Conservation (phyloP, 805 yeast genomes). For the Myxozyma lipomycoides region DNA sequence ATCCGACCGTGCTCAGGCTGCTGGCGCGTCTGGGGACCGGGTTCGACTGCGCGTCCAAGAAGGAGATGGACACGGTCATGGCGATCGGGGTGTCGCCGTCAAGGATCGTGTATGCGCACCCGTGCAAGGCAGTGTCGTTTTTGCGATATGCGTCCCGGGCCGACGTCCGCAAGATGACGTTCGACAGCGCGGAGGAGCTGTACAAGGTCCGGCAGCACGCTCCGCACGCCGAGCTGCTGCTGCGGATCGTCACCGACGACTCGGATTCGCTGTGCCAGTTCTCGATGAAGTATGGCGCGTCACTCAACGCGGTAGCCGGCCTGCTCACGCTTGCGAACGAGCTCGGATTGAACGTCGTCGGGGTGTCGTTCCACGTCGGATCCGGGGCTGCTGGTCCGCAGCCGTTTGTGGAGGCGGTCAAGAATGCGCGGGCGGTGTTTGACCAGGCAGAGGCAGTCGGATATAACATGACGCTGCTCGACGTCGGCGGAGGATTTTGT, state of each 20-base stretch:
- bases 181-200: constrained; percentile 84
- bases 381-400: constrained; percentile 79
- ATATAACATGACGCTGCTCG: constrained; percentile 54
- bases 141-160: constrained; percentile 62
- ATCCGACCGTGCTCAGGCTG: constrained; percentile 52
- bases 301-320: constrained; percentile 48
- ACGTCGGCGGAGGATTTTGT: constrained; percentile 91
- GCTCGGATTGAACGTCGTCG: constrained; percentile 62
- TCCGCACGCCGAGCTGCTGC: constrained; percentile 64
- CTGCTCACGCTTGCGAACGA: constrained; percentile 60
- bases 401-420: constrained; percentile 65
- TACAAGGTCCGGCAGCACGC: constrained; percentile 63
- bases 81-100: constrained; percentile 58
- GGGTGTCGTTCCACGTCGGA: constrained; percentile 95
- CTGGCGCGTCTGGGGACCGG: constrained; percentile 63
- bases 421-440: constrained; percentile 66
- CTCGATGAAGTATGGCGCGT: constrained; percentile 85
- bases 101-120: constrained; percentile 84
- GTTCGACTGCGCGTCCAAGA: constrained; percentile 90
- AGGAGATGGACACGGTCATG: constrained; percentile 69
- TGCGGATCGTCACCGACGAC: constrained; percentile 88
- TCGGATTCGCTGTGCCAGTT: constrained; percentile 79
- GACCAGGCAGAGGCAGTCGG: constrained; percentile 52
- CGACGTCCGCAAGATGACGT: constrained; percentile 70
- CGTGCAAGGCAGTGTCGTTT: constrained; percentile 84